Evolutionary conservation across 225 moss, liverwort and hornwort genomes (phyloP), one percentile per base, ranked within the genome.

Genomic region (Polytrichum commune): DNA sequence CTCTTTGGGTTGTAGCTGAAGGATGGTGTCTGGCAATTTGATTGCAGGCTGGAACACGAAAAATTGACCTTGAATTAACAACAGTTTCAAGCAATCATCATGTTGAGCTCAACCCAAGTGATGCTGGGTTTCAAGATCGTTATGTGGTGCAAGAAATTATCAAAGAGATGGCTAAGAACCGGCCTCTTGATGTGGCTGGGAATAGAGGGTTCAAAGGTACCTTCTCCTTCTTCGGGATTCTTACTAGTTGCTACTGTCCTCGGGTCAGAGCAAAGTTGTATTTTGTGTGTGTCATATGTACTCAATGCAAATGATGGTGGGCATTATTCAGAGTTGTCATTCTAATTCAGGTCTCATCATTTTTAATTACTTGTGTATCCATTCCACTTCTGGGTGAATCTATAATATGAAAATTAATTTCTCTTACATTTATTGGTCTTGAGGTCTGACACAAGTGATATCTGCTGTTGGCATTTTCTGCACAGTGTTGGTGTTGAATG

Each of bases 91-190:
- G 93, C 78, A 93, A 95, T 63, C 85, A 95, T 81, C 91, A 95
- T 76, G 93, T 91, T 33, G 91, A 95, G 76, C 90, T 95, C 73
- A 93, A 88, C 81, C 95, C 95, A 16, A 95, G 95, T 72, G 95
- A 95, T 84, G 95, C 93, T 73, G 93, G 95, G 10, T 95, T 91
- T 73, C 95, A 91, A 82, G 95, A 95, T 67, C 89, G 93, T 61
- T 93, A 89, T 60, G 95, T 93, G 20, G 93, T 95, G 20, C 95
- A 95, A 72, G 93, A 91, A 64, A 93, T 95, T 57, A 91, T 95
- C 66, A 95, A 95, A 73, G 93, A 91, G 64, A 93, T 95, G 92
- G 91, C 93, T 20, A 93, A 85, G 74, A 91, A 86, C 35, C 84
- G 90, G 35, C 95, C 95, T 65, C 86, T 95, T 29, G 93, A 95